A percentile compares a stretch with the other conserved stretches of the same genome.
Evolutionary conservation across 2,329 filamentous ascomycete species (phyloP).

Genomic region (Colletotrichum cuscutae): DNA sequence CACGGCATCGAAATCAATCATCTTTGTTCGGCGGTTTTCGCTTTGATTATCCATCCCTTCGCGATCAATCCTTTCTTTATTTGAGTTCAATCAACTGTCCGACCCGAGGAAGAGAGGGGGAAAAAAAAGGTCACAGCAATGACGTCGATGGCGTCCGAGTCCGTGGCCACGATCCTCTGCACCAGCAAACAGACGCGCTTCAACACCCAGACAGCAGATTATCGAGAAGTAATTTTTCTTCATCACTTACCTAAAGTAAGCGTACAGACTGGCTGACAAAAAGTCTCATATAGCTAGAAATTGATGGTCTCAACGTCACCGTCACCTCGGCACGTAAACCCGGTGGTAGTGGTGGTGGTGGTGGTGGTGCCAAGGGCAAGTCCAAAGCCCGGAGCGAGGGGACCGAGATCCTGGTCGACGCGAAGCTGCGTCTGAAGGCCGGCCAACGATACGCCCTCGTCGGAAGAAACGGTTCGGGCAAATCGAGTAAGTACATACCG

Average conservation of each 20-base stretch:
- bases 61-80: no score
- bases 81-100: not conserved
- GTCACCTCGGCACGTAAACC: slow-evolving; percentile 60
- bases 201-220: slow-evolving; percentile 65
- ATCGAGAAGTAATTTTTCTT: slow-evolving; percentile 60
- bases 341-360: slow-evolving; percentile 44
- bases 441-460: slow-evolving; percentile 81
- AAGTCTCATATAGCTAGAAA: slow-evolving; percentile 60
- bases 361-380: slow-evolving; percentile 59
- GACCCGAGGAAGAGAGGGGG: no score
- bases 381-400: slow-evolving; percentile 55
- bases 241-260: not conserved
- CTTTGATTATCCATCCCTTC: not conserved
- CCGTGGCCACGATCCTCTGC: slow-evolving; percentile 65
- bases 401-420: slow-evolving; percentile 76
- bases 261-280: not conserved
- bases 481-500: slow-evolving; percentile 70
- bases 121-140: slow-evolving; percentile 40
- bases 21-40: not conserved
- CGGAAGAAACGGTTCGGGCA: slow-evolving; percentile 84
- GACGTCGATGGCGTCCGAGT: slow-evolving; percentile 61
- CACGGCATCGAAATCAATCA: not conserved
- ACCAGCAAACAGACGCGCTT: slow-evolving; percentile 76
- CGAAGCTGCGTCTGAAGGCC: slow-evolving; percentile 76
- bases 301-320: slow-evolving; percentile 78